Base-by-base conservation (phyloP, 257 asterid genomes). In the Solanum etuberosum region DNA sequence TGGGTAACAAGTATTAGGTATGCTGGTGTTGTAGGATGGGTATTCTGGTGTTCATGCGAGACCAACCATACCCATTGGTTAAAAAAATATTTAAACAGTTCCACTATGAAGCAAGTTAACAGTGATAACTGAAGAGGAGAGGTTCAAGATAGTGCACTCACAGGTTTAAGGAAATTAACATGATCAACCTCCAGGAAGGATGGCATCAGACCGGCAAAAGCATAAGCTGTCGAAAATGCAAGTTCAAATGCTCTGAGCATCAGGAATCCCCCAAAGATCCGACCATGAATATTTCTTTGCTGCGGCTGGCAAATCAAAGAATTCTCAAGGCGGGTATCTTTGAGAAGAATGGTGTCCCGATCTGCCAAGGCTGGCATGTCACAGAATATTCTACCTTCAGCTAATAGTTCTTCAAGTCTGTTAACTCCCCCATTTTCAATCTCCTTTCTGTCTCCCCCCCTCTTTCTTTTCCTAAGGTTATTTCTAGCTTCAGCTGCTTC, bases 361-460 rank as follows among this genome's bases (percentile, higher is more conserved):
- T 97, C 96, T 14, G 98, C 98, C 89, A 95, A 89, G 25, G 99
- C 98, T 15, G 99, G 99, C 99, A 97, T 97, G 92, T 97, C 98
- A 84, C 98, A 94, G 87, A 97, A 94, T 87, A 95, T 94, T 86
- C 99, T 90, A 42, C 99, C 98, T 93, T 95, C 98, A 2, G 96
- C 93, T 77, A 97, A 91, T 78, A 93, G 83, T 54, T 92, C 89
- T 88, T 93, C 93, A 65, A 94, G 91, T 88, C 93, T 93, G 77
- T 91, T 90, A 48, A 83, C 86, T 86, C 89, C 97, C 38, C 95
- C 96, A 88, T 92, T 94, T 90, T 91, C 95, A 82, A 90, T 86
- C 86, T 84, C 95, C 90, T 87, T 92, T 83, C 85, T 90, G 32
- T 89, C 91, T 32, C 84, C 92, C 83, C 83, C 90, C 37, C 90